Conservation (phyloP, 2,329 filamentous ascomycete genomes). For the Mariannaea sp. region DNA sequence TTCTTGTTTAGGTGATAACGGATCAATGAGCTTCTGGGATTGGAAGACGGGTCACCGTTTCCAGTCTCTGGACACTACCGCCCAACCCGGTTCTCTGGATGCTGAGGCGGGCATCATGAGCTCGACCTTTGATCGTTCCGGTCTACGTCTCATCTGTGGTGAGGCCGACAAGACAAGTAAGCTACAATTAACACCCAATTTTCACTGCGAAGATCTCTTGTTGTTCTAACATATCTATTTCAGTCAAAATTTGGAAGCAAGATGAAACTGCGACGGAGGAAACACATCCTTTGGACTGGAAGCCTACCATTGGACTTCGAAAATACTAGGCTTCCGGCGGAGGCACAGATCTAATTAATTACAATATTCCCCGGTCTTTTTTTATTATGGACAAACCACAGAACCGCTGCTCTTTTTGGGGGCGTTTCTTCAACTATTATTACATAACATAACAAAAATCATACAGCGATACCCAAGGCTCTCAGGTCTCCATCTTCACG, state of each 20-base stretch:
- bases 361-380: too few relatives aligned
- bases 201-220: background rate
- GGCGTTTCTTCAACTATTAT: conserved; percentile 31
- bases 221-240: conserved; percentile 34
- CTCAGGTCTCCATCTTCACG: conserved; percentile 87
- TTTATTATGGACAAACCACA: too few relatives aligned
- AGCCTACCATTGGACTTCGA: conserved; percentile 75
- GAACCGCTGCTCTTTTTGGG: too few relatives aligned
- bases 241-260: conserved; percentile 93
- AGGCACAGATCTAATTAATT: conserved; percentile 16
- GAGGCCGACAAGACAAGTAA: conserved; percentile 93
- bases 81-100: conserved; percentile 91
- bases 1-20: conserved; percentile 82
- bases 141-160: conserved; percentile 86
- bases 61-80: conserved; percentile 86
- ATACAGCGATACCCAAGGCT: conserved; percentile 68
- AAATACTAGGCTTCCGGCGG: conserved; percentile 63
- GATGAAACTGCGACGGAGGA: conserved; percentile 91
- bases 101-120: conserved; percentile 95
- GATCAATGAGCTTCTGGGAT: conserved; percentile 97
- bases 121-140: conserved; percentile 88
- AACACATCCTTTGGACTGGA: conserved; percentile 91
- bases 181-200: conserved; percentile 34
- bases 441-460: conserved; percentile 38
- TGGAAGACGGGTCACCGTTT: conserved; percentile 97